Base-by-base conservation (phyloP, 192 early-diverging fungal species). In the Backusella circina region DNA sequence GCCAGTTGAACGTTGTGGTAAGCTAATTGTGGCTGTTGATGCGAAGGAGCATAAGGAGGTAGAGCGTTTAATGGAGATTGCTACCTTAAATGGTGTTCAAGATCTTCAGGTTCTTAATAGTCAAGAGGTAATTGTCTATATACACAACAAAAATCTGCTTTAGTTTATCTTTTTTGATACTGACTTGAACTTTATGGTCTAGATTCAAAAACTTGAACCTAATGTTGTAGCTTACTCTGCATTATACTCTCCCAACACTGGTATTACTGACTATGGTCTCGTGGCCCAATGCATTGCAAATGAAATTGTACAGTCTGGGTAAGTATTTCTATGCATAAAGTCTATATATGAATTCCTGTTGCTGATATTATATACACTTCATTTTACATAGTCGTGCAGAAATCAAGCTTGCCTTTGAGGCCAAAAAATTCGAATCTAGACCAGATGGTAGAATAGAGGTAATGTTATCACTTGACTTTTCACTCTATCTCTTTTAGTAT, bases 21-120 rank as follows among this genome's bases (percentile, higher is more conserved):
- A 89, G 71, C 80, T 85, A 73, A 85, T 89, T 66, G 86, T 89
- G 1, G 86, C 83, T 37, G 64, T 66, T 1, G 64, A 64, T 8
- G 75, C 61, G 9, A 77, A 81, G 9, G 83, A 87, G 68, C 75
- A 76, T 39, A 76, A 64, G 38, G 31, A 67, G 28, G 77, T 89
- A 30, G 75, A 80, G 26, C 70, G 72, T 18, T 57, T 87, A 30
- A 71, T 73, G 33, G 37, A 77, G n/a, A 64, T 41, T 36, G 80
- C 54, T 35, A 77, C 73, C 15, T 36, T 70, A 13, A 81, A 81
- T 54, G 80, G 80, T 36, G 80, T 74, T 44, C 74, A 81, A 36
- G 80, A 72, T 50, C 73, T 81, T 35, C 57, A 81, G 51, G 74
- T 81, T 30, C 41, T 77, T 13, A 72, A 81, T 39, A 64, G 67